Base-by-base conservation (phyloP, 805 yeast genomes). In the Sugiyamaella qingdaonensis region DNA sequence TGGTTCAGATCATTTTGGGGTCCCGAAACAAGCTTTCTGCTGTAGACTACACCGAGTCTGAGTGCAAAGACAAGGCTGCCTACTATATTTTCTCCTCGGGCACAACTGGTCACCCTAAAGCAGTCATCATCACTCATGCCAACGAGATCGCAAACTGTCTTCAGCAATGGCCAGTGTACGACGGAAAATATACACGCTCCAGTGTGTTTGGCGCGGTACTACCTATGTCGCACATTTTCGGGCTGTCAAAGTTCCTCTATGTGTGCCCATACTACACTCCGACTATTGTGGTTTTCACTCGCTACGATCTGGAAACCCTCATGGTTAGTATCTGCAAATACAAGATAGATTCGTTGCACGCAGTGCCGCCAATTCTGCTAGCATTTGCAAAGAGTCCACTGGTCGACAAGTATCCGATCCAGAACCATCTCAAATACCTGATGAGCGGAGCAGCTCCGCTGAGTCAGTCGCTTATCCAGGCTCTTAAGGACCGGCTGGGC, bases 71-170 rank as follows among this genome's bases (percentile, higher is more conserved):
- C 10, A 55, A 58, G 27, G 56, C 51, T 14, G 68, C 68, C 1
- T 64, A 65, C 51, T 62, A 61, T 56, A 61, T 94, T 66, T 94
- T 94, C 76, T 94, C 98, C 46, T 90, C 97, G 4, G 98, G 98
- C 56, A 90, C 97, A 29, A 94, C 98, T 32, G 98, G 99, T 61
- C 84, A 91, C 69, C 99, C 98, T 68, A 92, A 94, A 79, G 98
- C 98, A 74, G 91, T 94, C 63, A 92, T 87, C 27, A 72, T 85
- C 56, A 76, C 81, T 27, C 92, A 86, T 59, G 65, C 64, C 45
- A 83, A 82, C 58, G 74, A 80, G 14, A 70, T 70, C 10, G 64
- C 76, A 27, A 73, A 73, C 51, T 61, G 67, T 1, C 45, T 58
- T 24, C 63, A 60, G 52, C 68, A 64, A 47, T 33, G 43, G 43